Evolutionary conservation across 768 basidiomycete species (phyloP).

Genomic region (Suillus placidus): DNA sequence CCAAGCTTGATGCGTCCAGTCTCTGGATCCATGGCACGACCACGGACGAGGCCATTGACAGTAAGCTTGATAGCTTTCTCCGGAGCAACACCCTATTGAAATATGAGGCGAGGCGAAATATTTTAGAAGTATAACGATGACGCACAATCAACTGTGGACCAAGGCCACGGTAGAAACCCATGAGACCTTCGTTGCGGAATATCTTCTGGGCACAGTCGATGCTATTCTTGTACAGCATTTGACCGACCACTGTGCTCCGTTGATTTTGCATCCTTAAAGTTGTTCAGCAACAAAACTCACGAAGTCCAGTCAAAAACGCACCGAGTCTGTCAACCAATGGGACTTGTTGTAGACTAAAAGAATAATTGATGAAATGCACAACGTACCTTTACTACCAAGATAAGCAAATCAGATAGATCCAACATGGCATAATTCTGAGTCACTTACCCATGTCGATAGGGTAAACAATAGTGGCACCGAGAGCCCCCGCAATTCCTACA

Average conservation of each 20-base stretch:
- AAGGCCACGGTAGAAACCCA: slow-evolving; percentile 96
- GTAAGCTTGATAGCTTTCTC: slow-evolving; percentile 99
- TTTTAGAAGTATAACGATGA: neutral
- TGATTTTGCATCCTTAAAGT: slow-evolving; percentile 90
- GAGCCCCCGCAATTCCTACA: slow-evolving; percentile 84
- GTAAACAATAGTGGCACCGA: slow-evolving; percentile 97
- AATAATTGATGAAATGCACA: slow-evolving; percentile 6
- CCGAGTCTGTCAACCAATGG: slow-evolving; percentile 53
- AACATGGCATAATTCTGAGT: slow-evolving; percentile 4
- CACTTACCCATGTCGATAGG: slow-evolving; percentile 89
- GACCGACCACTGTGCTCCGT: slow-evolving; percentile 93
- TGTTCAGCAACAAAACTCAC: slow-evolving; percentile 12
- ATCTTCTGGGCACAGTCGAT: slow-evolving; percentile 93
- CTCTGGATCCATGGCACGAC: slow-evolving; percentile 86
- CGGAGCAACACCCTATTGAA: slow-evolving; percentile 81
- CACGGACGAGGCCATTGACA: slow-evolving; percentile 89
- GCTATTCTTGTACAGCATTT: slow-evolving; percentile 96
- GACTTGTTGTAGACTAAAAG: neutral
- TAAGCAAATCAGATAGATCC: slow-evolving; percentile 15
- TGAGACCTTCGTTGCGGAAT: slow-evolving; percentile 88
- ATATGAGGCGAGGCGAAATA: slow-evolving; percentile 15
- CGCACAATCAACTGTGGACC: slow-evolving; percentile 90
- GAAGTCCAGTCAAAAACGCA: slow-evolving; percentile 29
- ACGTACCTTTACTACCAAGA: slow-evolving; percentile 68
- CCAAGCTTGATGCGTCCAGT: slow-evolving; percentile 89